Evolutionary conservation across 177 flowering plant species (phyloP).

Genomic region (Telopea speciosissima): DNA sequence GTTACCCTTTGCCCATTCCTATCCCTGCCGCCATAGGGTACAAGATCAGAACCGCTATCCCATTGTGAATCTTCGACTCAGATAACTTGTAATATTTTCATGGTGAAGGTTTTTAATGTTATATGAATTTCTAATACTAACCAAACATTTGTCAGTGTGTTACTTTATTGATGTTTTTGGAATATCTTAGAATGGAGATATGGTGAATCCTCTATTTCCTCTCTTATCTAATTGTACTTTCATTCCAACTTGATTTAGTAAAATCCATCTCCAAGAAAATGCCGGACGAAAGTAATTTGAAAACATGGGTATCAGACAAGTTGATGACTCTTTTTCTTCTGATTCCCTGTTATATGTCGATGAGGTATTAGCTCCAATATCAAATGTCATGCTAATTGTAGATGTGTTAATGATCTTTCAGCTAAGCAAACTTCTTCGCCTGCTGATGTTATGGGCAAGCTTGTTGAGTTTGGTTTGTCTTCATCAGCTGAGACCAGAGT

Average conservation of each 20-base stretch:
- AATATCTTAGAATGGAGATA: neutral
- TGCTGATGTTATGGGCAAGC: conserved; percentile 42
- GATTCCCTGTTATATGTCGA: neutral
- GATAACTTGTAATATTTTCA: too few species aligned
- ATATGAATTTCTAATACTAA: too few species aligned
- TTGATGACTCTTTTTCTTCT: conserved; percentile 38
- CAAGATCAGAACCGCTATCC: too few species aligned
- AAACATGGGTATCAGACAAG: conserved; percentile 78
- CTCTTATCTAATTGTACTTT: neutral
- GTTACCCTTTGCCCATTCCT: too few species aligned
- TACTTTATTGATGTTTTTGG: neutral
- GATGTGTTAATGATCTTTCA: conserved; percentile 22
- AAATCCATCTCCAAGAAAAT: conserved; percentile 21
- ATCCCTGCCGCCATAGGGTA: too few species aligned
- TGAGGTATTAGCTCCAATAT: neutral
- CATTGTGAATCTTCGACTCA: too few species aligned
- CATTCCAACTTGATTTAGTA: neutral
- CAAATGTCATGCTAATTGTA: neutral
- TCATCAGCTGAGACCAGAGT: conserved; percentile 47
- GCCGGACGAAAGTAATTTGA: conserved; percentile 48
- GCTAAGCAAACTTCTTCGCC: conserved; percentile 79
- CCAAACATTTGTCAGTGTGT: too few species aligned
- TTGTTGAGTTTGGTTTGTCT: conserved; percentile 47
- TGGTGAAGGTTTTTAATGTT: too few species aligned
- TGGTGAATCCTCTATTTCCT: neutral